Conservation (phyloP, 768 basidiomycete genomes). For the Termitomyces sp. region DNA sequence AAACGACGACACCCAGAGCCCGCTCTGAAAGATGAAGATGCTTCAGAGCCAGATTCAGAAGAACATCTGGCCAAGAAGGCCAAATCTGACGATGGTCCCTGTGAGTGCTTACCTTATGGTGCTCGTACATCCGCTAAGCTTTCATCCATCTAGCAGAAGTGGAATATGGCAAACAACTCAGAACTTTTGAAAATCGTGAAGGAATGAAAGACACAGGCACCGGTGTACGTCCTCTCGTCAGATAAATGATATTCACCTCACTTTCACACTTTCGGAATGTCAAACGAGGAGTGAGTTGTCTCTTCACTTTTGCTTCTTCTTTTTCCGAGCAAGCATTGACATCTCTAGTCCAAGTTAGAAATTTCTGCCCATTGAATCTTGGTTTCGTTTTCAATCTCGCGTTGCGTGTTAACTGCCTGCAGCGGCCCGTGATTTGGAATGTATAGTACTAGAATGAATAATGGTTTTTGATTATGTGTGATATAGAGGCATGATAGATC, state of each 20-base stretch:
- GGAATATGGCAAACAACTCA: slow-evolving; percentile 38
- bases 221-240: slow-evolving; percentile 39
- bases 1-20: slow-evolving; percentile 46
- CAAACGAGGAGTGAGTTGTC: slow-evolving; percentile 6
- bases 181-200: slow-evolving; percentile 27
- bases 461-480: background rate
- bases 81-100: slow-evolving; percentile 24
- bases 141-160: slow-evolving; percentile 17
- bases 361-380: background rate
- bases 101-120: slow-evolving; percentile 20
- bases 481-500: background rate
- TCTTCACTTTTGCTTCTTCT: background rate
- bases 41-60: slow-evolving; percentile 19
- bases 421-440: background rate
- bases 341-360: background rate
- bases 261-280: background rate
- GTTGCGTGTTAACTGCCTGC: background rate
- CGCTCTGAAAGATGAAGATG: slow-evolving; percentile 4
- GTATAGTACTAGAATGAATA: slow-evolving; percentile 11
- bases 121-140: background rate
- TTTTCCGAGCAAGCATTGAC: background rate
- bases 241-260: slow-evolving; percentile 21
- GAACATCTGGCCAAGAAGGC: slow-evolving; percentile 33
- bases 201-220: slow-evolving; percentile 39
- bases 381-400: background rate